Evolutionary conservation across 2,329 filamentous ascomycete genomes (phyloP).

Genomic region (Seiridium cupressi): DNA sequence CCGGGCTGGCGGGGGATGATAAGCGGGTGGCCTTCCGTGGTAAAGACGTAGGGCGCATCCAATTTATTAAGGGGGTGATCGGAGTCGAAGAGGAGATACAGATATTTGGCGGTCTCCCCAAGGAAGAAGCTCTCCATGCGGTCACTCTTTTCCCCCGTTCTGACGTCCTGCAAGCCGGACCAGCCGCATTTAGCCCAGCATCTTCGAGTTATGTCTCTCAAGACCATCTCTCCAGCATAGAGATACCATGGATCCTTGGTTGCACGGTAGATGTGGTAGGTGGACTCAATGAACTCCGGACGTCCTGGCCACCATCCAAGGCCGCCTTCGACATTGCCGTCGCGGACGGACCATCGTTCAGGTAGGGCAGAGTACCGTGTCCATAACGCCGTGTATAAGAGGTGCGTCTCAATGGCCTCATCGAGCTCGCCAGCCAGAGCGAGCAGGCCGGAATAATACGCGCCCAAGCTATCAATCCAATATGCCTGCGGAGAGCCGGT

Average conservation of each 20-base stretch:
- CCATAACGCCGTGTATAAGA: constrained; percentile 92
- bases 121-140: constrained; percentile 99
- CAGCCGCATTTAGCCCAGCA: constrained; percentile 93
- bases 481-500: constrained; percentile 86
- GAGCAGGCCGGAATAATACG: constrained; percentile 90
- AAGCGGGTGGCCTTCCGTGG: constrained; percentile 91
- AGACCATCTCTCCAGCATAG: constrained; percentile 91
- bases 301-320: constrained; percentile 94
- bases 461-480: constrained; percentile 95
- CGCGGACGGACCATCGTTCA: constrained; percentile 87
- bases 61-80: constrained; percentile 83
- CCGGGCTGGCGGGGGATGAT: constrained; percentile 64
- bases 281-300: constrained; percentile 96
- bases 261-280: constrained; percentile 91
- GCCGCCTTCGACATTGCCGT: constrained; percentile 79
- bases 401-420: constrained; percentile 84
- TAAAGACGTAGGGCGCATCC: constrained; percentile 88
- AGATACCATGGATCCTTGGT: constrained; percentile 96
- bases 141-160: constrained; percentile 81
- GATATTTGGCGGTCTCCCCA: constrained; percentile 92
- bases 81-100: constrained; percentile 86
- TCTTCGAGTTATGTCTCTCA: constrained; percentile 81
- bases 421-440: constrained; percentile 85
- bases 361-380: constrained; percentile 91
- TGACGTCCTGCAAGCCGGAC: constrained; percentile 82